A percentile compares a stretch with the other conserved stretches of the same genome.
phyloP scores from a whole-genome alignment of 306 rosid species.

The Vigna reflexopilosa region DNA sequence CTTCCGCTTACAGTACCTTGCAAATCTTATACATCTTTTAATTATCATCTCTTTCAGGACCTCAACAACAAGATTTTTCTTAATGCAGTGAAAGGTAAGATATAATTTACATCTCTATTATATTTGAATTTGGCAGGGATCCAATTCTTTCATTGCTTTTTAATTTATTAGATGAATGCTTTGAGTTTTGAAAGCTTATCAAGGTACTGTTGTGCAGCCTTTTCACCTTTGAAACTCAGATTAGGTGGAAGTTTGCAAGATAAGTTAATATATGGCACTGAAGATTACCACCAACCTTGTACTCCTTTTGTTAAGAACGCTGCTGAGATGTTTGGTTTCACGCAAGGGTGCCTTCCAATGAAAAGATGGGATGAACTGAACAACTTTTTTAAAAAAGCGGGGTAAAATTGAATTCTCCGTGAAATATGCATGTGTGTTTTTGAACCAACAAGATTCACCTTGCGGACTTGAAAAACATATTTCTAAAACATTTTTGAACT shows the following conservation, averaged over 20 bases:
- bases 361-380: constrained; percentile 91
- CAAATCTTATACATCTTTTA: constrained; percentile 27
- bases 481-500: constrained; percentile 12
- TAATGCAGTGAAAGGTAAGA: constrained; percentile 87
- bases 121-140: constrained; percentile 3
- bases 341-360: constrained; percentile 81
- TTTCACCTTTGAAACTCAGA: constrained; percentile 89
- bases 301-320: constrained; percentile 57
- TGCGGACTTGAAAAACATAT: constrained; percentile 16
- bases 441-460: not conserved
- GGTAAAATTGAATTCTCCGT: constrained; percentile 54
- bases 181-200: constrained; percentile 32
- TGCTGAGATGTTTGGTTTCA: constrained; percentile 77
- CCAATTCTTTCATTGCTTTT: constrained; percentile 7
- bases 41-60: constrained; percentile 63
- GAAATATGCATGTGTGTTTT: not conserved
- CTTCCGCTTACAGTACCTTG: not conserved
- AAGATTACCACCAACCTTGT: constrained; percentile 64
- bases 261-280: constrained; percentile 73
- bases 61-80: constrained; percentile 65
- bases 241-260: constrained; percentile 94
- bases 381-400: constrained; percentile 70
- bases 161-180: not conserved
- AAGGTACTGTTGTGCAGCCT: constrained; percentile 63
- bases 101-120: constrained; percentile 3